Evolutionary conservation across 148 eudicot genomes (phyloP).

Genomic region (Dysphania ambrosioides): DNA sequence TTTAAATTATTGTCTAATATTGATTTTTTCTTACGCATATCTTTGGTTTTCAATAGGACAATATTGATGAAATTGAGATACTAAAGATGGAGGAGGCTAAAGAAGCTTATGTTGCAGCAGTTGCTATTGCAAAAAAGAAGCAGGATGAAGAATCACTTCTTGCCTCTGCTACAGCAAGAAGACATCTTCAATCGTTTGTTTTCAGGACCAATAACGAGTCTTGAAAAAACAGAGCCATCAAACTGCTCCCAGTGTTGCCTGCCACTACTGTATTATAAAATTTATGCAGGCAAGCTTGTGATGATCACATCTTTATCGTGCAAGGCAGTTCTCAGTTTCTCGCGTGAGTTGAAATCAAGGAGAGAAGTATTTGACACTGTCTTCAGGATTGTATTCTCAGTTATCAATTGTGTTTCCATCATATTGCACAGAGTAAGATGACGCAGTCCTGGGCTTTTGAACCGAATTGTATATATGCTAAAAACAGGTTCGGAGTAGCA

Average conservation of each 20-base stretch:
- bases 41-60: constrained; percentile 56
- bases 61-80: constrained; percentile 47
- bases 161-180: constrained; percentile 60
- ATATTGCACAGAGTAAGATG: neutral
- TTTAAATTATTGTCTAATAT: too few relatives aligned
- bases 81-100: constrained; percentile 66
- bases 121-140: constrained; percentile 63
- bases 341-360: neutral
- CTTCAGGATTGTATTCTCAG: neutral
- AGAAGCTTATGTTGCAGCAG: constrained; percentile 63
- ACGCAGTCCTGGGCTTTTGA: neutral
- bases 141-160: constrained; percentile 78
- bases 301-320: constrained; percentile 31
- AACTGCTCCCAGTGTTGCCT: neutral
- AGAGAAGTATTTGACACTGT: neutral
- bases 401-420: too few relatives aligned
- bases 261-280: constrained; percentile 21
- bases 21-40: too few relatives aligned
- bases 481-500: too few relatives aligned
- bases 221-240: neutral
- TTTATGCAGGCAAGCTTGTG: constrained; percentile 24
- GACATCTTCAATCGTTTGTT: constrained; percentile 60
- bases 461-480: constrained; percentile 3
- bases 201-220: constrained; percentile 24
- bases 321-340: constrained; percentile 13